A percentile compares a stretch with the other conserved stretches of the same genome.
Conservation (phyloP, 2,329 filamentous ascomycete genomes). For the Davidsoniella neocaledoniae region DNA sequence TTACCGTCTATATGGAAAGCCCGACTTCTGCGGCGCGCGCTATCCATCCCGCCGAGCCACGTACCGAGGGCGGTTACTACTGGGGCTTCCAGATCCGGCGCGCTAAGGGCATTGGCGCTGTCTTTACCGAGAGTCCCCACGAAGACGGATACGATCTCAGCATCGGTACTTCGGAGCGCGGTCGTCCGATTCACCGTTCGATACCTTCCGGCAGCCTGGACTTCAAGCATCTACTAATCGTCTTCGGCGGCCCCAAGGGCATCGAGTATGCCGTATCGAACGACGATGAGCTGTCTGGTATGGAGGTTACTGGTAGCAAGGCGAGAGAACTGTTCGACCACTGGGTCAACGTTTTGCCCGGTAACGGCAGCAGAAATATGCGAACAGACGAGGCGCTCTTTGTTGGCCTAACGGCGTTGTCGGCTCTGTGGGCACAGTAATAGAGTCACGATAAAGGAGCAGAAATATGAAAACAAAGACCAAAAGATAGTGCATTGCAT, state of each 20-base stretch:
- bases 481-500: background rate
- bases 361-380: slow-evolving; percentile 68
- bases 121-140: slow-evolving; percentile 63
- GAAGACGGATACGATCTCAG: slow-evolving; percentile 67
- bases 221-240: slow-evolving; percentile 59
- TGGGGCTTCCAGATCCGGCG: slow-evolving; percentile 67
- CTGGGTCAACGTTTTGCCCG: slow-evolving; percentile 68
- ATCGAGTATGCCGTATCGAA: slow-evolving; percentile 58
- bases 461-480: background rate
- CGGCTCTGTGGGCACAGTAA: slow-evolving; percentile 32
- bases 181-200: slow-evolving; percentile 31
- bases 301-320: slow-evolving; percentile 46
- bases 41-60: slow-evolving; percentile 50
- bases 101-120: slow-evolving; percentile 46
- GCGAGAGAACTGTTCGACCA: slow-evolving; percentile 62
- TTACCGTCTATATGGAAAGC: slow-evolving; percentile 52
- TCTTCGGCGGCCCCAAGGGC: slow-evolving; percentile 68
- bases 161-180: slow-evolving; percentile 70
- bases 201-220: slow-evolving; percentile 21
- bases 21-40: slow-evolving; percentile 27
- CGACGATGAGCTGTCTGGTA: slow-evolving; percentile 35
- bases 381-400: slow-evolving; percentile 71
- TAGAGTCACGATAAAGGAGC: background rate
- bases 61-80: slow-evolving; percentile 65
- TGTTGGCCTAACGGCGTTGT: slow-evolving; percentile 54